Evolutionary conservation across 805 yeast species (phyloP), one percentile per base, ranked within the genome.

Genomic region (Metschnikowia anglica): DNA sequence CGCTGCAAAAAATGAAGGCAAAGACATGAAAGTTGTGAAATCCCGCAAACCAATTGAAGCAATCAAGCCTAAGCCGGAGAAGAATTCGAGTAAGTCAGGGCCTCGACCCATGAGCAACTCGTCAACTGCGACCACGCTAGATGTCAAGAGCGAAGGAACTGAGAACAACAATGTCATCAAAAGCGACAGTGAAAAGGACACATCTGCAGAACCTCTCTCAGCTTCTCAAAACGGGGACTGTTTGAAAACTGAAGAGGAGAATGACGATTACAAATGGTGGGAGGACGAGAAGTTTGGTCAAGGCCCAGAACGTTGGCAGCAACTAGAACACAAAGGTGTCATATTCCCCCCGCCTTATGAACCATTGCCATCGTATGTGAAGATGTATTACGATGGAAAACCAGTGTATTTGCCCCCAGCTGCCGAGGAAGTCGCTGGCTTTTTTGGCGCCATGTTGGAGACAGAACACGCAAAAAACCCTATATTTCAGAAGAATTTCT

Each of bases 381-480:
- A 85, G 58, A 54, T 91, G 40, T 74, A 78, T 45, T 90, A 91
- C 56, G 84, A 85, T 52, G 88, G 87, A 0, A 73, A 77, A 51
- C 86, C 93, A 0, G 90, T 90, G 0, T 70, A 70, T 21, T 70
- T 91, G 44, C 91, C 96, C 1, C 66, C 70, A 1, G 85, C 74
- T 43, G 97, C 97, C 2, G 99, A 91, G 65, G 98, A 91, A 63
- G 97, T 91, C 26, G 98, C 97, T 0, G 97, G 97, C 0, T 91
- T 89, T 58, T 91, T 76, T 62, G 98, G 85, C 8, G 96, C 96
- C 5, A 74, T 91, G 79, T 49, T 90, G 33, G 89, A 87, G 51
- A 76, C 89, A 1, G 97, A 91, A 51, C 97, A 91, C 64, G 93
- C 89, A 10, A 76, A 81, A 48, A 91, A 89, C 58, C 89, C 95